A percentile compares a stretch with the other conserved stretches of the same genome.
These are phyloP conservation scores for Trichosporon sp. DNA, from an alignment of 1,284 basidiomycete genomes.

Conservation along the genomic window DNA sequence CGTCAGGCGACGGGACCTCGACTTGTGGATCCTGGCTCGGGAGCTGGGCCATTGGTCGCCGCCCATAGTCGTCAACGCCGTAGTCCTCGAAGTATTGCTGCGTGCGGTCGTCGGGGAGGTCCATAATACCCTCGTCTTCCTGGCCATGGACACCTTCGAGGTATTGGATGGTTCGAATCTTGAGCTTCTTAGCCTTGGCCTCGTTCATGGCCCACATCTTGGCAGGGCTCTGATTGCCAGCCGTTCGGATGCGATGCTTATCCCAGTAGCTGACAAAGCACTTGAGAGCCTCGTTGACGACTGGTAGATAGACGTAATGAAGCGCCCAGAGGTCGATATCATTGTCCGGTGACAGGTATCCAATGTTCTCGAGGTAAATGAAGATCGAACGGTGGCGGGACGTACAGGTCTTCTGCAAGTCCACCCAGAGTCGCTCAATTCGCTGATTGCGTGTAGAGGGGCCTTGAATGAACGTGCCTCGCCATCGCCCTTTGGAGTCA, in stretches of 20 bases:
- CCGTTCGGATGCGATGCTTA: constrained; percentile 39
- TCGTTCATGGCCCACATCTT: neutral
- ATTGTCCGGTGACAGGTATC: constrained; percentile 45
- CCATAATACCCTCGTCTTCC: neutral
- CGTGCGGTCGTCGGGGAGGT: neutral
- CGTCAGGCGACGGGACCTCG: neutral
- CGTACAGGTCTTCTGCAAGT: constrained; percentile 31
- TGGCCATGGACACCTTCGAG: neutral
- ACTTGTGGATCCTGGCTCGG: neutral
- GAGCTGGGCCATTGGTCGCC: neutral
- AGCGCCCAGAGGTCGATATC: constrained; percentile 59
- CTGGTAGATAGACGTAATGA: constrained; percentile 57
- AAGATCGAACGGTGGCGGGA: constrained; percentile 20
- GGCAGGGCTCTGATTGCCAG: neutral
- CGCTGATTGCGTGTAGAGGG: constrained; percentile 57
- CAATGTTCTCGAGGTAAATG: constrained; percentile 12
- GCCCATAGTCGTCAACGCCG: constrained; percentile 1
- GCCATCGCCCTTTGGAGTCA: constrained; percentile 30
- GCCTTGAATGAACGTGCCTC: constrained; percentile 56
- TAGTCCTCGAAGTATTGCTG: neutral
- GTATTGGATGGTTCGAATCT: neutral
- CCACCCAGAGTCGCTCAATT: constrained; percentile 59
- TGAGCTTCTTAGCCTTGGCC: neutral
- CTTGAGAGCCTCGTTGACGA: constrained; percentile 57
- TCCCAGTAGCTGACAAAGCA: constrained; percentile 58